These are phyloP conservation scores for Fistulinella staudtii DNA, from an alignment of 1,284 basidiomycete species.

Conservation along the genomic window DNA sequence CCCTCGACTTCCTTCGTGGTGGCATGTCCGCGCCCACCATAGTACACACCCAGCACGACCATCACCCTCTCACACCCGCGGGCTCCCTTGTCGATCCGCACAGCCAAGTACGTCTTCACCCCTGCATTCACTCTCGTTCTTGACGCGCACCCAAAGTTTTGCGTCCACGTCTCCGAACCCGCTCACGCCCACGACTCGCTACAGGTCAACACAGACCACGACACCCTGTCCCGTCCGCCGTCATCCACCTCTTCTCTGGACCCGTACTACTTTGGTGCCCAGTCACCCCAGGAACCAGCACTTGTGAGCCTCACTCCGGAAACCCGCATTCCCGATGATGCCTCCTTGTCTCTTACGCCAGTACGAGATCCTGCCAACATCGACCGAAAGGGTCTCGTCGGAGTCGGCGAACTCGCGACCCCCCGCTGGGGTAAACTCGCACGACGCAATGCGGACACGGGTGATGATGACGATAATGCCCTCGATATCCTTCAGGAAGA, in stretches of 20 bases:
- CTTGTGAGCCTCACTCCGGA: conserved; percentile 43
- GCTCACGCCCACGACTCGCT: conserved; percentile 18
- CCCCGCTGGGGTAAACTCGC: conserved; percentile 75
- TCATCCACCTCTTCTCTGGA: conserved; percentile 75
- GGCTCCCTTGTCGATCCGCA: conserved; percentile 1
- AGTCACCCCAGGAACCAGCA: conserved; percentile 37
- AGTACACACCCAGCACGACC: conserved; percentile 20
- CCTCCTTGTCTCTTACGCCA: conserved; percentile 72
- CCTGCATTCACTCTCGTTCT: background rate
- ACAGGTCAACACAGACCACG: conserved; percentile 31
- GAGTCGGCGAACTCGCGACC: conserved; percentile 96
- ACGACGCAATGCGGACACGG: conserved; percentile 32
- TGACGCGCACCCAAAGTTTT: conserved; percentile 18
- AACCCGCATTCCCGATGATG: conserved; percentile 41
- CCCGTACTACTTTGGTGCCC: conserved; percentile 75
- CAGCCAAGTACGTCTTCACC: conserved; percentile 11
- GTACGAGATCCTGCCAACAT: conserved; percentile 76
- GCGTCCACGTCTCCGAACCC: conserved; percentile 24
- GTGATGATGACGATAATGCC: conserved; percentile 31
- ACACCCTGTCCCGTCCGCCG: conserved; percentile 45
- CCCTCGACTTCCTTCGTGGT: conserved; percentile 4
- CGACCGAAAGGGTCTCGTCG: conserved; percentile 85
- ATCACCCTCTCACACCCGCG: conserved; percentile 8
- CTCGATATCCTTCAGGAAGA: conserved; percentile 42
- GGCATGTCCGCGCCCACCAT: conserved; percentile 26